phyloP scores from a whole-genome alignment of 441 rosid species.

The Brassica balearica region DNA sequence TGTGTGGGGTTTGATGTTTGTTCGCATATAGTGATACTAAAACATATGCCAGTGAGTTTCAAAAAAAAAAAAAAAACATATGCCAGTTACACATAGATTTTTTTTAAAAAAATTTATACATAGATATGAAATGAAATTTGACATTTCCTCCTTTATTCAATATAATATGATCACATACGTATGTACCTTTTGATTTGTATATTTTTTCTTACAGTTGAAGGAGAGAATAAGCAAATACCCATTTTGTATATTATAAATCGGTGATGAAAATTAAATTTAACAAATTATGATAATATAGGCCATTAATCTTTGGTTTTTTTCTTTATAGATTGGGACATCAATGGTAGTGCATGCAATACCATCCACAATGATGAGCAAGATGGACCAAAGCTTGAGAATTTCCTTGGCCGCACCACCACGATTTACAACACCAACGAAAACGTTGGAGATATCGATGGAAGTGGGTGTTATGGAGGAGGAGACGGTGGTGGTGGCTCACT shows the following conservation, averaged over 20 bases:
- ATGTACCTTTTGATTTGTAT: not conserved
- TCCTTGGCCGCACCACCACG: constrained; percentile 64
- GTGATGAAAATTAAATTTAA: not conserved
- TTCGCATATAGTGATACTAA: constrained; percentile 11
- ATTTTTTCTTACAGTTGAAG: not conserved
- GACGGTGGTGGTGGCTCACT: constrained; percentile 45
- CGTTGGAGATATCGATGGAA: constrained; percentile 41
- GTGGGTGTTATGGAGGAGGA: constrained; percentile 13
- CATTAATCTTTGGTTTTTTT: not conserved
- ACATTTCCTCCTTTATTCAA: not conserved
- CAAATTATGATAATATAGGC: not conserved
- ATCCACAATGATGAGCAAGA: constrained; percentile 43
- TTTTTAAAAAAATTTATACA: not conserved
- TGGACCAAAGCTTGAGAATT: constrained; percentile 84
- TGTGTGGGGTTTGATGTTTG: constrained; percentile 28
- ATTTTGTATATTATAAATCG: not conserved
- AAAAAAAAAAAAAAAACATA: too few relatives aligned
- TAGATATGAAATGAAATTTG: not conserved
- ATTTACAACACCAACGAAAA: constrained; percentile 28
- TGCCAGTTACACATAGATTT: not conserved
- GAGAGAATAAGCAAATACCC: not conserved
- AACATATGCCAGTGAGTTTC: not conserved
- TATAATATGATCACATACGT: not conserved
- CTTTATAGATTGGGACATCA: constrained; percentile 36
- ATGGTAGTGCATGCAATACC: constrained; percentile 64